These are phyloP conservation scores for Cryptococcus sp. DNA, from an alignment of 1,284 basidiomycete genomes.

Conservation along the genomic window DNA sequence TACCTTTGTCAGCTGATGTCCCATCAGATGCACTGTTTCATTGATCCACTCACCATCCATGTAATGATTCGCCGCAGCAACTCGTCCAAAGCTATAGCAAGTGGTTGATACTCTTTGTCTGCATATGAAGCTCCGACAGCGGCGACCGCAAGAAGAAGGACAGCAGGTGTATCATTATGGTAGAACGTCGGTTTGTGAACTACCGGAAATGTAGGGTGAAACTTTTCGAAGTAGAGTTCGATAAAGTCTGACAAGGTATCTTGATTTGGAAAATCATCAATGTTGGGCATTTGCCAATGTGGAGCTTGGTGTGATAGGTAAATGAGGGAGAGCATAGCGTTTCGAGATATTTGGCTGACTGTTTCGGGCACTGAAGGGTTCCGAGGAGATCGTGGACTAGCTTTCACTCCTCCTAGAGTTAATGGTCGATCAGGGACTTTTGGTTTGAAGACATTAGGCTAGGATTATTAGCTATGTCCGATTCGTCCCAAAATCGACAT, in stretches of 20 bases:
- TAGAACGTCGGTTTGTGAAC: conserved; percentile 32
- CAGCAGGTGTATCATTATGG: conserved; percentile 23
- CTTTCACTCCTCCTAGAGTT: conserved; percentile 28
- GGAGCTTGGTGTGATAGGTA: conserved; percentile 30
- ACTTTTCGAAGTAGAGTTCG: conserved; percentile 39
- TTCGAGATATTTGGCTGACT: conserved; percentile 22
- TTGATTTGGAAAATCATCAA: conserved; percentile 32
- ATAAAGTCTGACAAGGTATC: conserved; percentile 32
- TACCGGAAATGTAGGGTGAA: conserved; percentile 36
- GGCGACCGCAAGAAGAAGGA: conserved; percentile 29
- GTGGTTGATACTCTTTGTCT: conserved; percentile 24
- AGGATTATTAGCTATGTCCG: conserved; percentile 1
- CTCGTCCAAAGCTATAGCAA: conserved; percentile 32
- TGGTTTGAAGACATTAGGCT: conserved; percentile 30
- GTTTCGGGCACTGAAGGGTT: conserved; percentile 6
- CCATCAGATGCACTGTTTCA: neutral
- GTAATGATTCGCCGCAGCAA: conserved; percentile 30
- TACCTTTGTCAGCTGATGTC: conserved; percentile 4
- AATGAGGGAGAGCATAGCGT: conserved; percentile 35
- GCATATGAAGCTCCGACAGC: conserved; percentile 34
- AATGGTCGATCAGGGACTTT: conserved; percentile 30
- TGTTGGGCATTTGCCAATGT: conserved; percentile 29
- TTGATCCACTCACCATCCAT: conserved; percentile 24
- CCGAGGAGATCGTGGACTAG: conserved; percentile 13
- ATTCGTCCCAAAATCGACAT: conserved; percentile 1